Conservation (phyloP, 1,139 yeast genomes). For the Suhomyces taliae region DNA sequence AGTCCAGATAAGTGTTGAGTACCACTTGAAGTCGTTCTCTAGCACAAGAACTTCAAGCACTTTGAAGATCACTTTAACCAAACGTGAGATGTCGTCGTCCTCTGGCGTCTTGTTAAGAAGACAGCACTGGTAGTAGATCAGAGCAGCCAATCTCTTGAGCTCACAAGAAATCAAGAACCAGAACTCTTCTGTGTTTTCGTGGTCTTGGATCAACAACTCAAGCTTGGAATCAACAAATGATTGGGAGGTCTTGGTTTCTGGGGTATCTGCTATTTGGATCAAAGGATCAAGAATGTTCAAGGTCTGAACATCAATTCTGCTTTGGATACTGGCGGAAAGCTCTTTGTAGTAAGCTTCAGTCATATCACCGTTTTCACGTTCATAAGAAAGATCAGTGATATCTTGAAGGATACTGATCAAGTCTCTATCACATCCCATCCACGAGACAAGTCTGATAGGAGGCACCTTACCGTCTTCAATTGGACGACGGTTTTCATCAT, state of each 20-base stretch:
- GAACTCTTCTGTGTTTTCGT: slow-evolving; percentile 21
- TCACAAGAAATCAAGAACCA: slow-evolving; percentile 31
- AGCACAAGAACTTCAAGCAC: slow-evolving; percentile 26
- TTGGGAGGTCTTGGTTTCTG: slow-evolving; percentile 3
- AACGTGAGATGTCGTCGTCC: slow-evolving; percentile 15
- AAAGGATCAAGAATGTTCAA: slow-evolving; percentile 15
- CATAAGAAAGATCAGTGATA: slow-evolving; percentile 37
- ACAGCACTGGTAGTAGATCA: slow-evolving; percentile 29
- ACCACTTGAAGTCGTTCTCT: slow-evolving; percentile 30
- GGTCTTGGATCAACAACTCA: slow-evolving; percentile 11
- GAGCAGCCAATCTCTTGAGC: slow-evolving; percentile 25
- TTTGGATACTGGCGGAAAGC: slow-evolving; percentile 7
- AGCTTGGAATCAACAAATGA: slow-evolving; percentile 12
- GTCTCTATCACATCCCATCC: slow-evolving; percentile 33
- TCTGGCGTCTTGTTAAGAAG: slow-evolving; percentile 19
- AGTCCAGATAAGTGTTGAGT: slow-evolving; percentile 26
- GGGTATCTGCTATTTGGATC: slow-evolving; percentile 4
- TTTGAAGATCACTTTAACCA: slow-evolving; percentile 20
- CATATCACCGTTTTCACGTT: slow-evolving; percentile 17
- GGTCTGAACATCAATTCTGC: slow-evolving; percentile 12
- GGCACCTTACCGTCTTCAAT: background rate
- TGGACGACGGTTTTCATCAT: slow-evolving; percentile 10
- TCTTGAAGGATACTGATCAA: slow-evolving; percentile 31
- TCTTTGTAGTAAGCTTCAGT: slow-evolving; percentile 17
- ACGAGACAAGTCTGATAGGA: slow-evolving; percentile 15